Conservation (phyloP, 2,329 filamentous ascomycete genomes). For the Rhexocercosporidium sp. region DNA sequence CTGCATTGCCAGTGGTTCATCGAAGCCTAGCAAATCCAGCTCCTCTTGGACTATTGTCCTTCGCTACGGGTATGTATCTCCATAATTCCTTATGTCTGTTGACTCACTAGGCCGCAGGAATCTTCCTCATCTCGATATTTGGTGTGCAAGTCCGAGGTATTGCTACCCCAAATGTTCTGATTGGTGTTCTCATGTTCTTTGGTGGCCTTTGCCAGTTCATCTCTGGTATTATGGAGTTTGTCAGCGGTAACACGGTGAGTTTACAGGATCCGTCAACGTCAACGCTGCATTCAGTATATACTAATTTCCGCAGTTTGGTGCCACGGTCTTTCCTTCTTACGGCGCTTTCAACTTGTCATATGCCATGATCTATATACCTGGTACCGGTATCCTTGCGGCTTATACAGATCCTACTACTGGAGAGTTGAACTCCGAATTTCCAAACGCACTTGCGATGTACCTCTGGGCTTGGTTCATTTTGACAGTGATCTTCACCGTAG, state of each 20-base stretch:
- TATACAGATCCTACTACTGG: constrained; percentile 44
- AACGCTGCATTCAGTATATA: no score
- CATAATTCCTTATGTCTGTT: not conserved
- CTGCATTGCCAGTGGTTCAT: constrained; percentile 38
- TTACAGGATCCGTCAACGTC: not conserved
- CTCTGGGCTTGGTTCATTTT: constrained; percentile 23
- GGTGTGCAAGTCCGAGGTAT: constrained; percentile 16
- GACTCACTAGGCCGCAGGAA: not conserved
- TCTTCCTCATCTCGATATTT: constrained; percentile 19
- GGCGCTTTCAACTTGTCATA: constrained; percentile 48
- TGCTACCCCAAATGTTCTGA: constrained; percentile 33
- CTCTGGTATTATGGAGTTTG: constrained; percentile 24
- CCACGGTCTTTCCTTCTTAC: constrained; percentile 47
- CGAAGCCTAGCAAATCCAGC: constrained; percentile 27
- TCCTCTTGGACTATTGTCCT: constrained; percentile 45
- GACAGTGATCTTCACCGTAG: constrained; percentile 17
- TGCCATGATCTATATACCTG: constrained; percentile 47
- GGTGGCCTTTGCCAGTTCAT: constrained; percentile 39
- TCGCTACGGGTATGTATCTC: constrained; percentile 42
- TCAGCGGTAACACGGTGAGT: constrained; percentile 17
- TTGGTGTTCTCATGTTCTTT: constrained; percentile 46
- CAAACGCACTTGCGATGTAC: constrained; percentile 20
- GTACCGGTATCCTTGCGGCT: constrained; percentile 45
- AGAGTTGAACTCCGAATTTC: constrained; percentile 16
- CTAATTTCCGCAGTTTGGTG: constrained; percentile 37